Evolutionary conservation across 2,329 filamentous ascomycete species (phyloP).

Genomic region (Aspergillus ruber): DNA sequence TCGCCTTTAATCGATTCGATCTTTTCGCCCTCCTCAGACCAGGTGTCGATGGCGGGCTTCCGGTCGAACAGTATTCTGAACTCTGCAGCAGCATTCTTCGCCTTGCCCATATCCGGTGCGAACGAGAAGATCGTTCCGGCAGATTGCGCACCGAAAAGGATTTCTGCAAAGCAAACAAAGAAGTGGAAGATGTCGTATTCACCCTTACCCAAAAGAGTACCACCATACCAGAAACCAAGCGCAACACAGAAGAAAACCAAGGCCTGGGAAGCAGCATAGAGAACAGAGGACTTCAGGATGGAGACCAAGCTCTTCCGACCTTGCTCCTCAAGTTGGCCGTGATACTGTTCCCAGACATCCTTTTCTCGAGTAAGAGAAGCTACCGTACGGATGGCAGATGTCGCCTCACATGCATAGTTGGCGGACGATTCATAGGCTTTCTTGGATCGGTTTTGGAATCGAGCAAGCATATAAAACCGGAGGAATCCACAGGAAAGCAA

Average conservation of each 20-base stretch:
- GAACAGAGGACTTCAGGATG: constrained; percentile 65
- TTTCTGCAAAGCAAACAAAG: constrained; percentile 80
- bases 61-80: constrained; percentile 81
- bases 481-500: constrained; percentile 77
- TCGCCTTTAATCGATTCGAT: constrained; percentile 63
- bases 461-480: constrained; percentile 75
- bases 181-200: constrained; percentile 81
- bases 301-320: constrained; percentile 63
- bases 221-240: constrained; percentile 89
- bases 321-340: constrained; percentile 58
- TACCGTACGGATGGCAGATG: constrained; percentile 87
- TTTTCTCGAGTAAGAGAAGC: constrained; percentile 81
- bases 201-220: constrained; percentile 61
- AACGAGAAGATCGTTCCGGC: constrained; percentile 86
- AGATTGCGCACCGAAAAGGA: constrained; percentile 88
- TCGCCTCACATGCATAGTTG: constrained; percentile 85
- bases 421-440: constrained; percentile 73
- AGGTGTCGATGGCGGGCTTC: constrained; percentile 73
- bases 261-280: constrained; percentile 81
- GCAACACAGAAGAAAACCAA: constrained; percentile 78
- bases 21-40: constrained; percentile 62
- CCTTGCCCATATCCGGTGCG: constrained; percentile 88
- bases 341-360: constrained; percentile 71
- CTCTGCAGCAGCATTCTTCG: constrained; percentile 72
- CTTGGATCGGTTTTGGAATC: constrained; percentile 74